Evolutionary conservation across 306 rosid genomes (phyloP).

Genomic region (Myrica gale): DNA sequence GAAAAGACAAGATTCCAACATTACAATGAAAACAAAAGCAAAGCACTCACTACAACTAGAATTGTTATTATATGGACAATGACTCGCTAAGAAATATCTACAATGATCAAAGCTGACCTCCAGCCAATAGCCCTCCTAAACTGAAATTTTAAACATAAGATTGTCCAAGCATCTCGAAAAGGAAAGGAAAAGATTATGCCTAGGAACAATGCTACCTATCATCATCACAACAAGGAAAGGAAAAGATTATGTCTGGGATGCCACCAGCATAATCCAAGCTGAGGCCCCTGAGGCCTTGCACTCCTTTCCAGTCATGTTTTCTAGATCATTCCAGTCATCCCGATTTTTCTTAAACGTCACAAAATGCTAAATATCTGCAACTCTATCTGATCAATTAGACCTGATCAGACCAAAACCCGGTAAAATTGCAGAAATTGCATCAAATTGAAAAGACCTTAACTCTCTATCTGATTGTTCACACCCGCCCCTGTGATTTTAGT

Average conservation of each 20-base stretch:
- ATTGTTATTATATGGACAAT: not conserved
- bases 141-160: slow-evolving; percentile 2
- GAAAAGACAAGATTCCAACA: not conserved
- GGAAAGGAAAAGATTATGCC: not conserved
- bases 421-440: not conserved
- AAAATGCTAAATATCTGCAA: not conserved
- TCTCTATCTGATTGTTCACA: not conserved
- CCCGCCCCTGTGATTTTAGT: too few species aligned
- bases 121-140: not conserved
- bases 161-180: too few species aligned
- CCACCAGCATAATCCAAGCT: not conserved
- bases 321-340: not conserved
- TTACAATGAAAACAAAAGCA: not conserved
- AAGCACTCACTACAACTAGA: not conserved
- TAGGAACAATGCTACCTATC: not conserved
- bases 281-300: not conserved
- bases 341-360: not conserved
- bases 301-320: not conserved
- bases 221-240: too few species aligned
- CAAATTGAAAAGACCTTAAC: not conserved
- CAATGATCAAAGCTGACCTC: slow-evolving; percentile 3
- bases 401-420: not conserved
- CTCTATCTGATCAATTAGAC: not conserved
- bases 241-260: not conserved
- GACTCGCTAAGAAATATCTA: slow-evolving; percentile 3